Evolutionary conservation across 148 eudicot species (phyloP), one percentile per base, ranked within the genome.

Genomic region (Cornus controversa): DNA sequence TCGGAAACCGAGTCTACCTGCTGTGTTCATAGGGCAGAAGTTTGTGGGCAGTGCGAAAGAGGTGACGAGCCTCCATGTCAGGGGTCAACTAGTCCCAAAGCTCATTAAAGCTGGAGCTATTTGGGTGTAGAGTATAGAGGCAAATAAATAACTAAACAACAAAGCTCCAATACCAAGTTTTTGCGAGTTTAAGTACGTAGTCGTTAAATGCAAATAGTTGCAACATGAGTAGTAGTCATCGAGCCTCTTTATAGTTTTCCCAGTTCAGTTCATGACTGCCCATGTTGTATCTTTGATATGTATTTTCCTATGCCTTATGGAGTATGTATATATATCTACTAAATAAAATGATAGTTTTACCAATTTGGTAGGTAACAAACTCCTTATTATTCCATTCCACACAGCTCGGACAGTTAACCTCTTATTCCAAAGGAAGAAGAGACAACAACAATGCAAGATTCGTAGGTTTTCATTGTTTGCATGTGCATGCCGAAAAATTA

Each of bases 1-100:
- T 13, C 80, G 81, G 64, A 71, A 78, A 76, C 85, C 91, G 6
- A 82, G 84, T 47, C 82, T 88, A 29, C 98, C 98, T 27, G 86
- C 90, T 47, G 90, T 93, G 75, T 93, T 82, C 85, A 91, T 93
- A 18, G 95, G 91, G 29, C 77, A 87, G 29, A 80, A 86, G 62
- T 77, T 86, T 74, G 83, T 93, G 20, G 98, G 98, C n/a, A 96
- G 98, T 27, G 81, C 96, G 62, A 86, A 91, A 64, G 92, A 93
- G 78, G 83, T 93, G 42, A 82, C 91, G 84, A 90, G 92, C 83
- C 91, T 93, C 67, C 96, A 93, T 74, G 77, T 93, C 31, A 88
- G 85, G 75, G 94, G 93, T 15, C 74, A 89, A 71, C 81, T 93
- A 24, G 89, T 87, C 50, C 85, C 84, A 6, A 22, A 86, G 82